A percentile compares a stretch with the other conserved stretches of the same genome.
Conservation (phyloP, 768 basidiomycete species). For the Agaricus sinodeliciosus region DNA sequence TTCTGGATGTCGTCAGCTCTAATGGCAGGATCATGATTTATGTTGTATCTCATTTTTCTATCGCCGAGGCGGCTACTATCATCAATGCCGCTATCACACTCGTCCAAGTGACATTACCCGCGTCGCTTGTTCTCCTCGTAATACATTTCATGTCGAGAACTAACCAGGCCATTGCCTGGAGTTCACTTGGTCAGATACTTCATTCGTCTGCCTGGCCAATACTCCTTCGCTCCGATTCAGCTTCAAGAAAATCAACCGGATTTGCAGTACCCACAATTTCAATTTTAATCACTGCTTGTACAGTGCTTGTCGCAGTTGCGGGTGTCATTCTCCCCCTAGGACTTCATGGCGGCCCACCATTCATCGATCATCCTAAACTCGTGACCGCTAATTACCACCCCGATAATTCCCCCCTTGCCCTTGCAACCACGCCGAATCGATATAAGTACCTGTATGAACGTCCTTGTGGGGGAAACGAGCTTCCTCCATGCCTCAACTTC, state of each 20-base stretch:
- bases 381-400: constrained; percentile 9
- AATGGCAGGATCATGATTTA: background rate
- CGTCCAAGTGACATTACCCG: constrained; percentile 14
- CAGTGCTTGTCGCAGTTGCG: background rate
- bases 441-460: constrained; percentile 7
- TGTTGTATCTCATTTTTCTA: constrained; percentile 11
- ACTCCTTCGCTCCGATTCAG: constrained; percentile 13
- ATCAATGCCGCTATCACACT: constrained; percentile 15
- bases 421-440: constrained; percentile 14
- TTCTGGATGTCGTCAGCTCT: background rate
- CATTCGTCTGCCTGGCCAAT: constrained; percentile 17
- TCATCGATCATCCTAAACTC: background rate
- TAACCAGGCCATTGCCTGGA: constrained; percentile 16
- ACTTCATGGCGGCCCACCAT: background rate
- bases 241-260: background rate
- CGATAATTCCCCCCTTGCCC: constrained; percentile 16
- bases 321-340: background rate
- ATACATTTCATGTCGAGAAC: constrained; percentile 12
- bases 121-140: constrained; percentile 15
- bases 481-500: background rate
- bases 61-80: constrained; percentile 17
- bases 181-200: constrained; percentile 13
- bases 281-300: background rate
- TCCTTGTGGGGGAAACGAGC: background rate
- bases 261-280: constrained; percentile 1